Base-by-base conservation (phyloP, 2,329 filamentous ascomycete species). In the Microdochium bolleyi region DNA sequence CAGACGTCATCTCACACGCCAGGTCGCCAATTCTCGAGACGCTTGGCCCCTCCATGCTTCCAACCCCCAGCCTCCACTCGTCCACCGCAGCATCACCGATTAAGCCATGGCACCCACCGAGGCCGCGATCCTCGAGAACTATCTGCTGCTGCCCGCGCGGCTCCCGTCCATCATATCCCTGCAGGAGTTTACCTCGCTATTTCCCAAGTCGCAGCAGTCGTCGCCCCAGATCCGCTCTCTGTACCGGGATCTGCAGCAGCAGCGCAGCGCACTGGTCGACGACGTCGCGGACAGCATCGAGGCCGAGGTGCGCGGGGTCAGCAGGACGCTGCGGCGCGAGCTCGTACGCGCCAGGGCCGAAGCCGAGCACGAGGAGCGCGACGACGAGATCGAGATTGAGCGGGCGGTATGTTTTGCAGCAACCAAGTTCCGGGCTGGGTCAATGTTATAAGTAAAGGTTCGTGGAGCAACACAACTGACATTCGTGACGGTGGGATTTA, bases 191-290 rank as follows among this genome's bases (percentile, higher is more conserved):
- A 83, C 82, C 46, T 77, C 84, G 25, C 77, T 92, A 44, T 94
- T 95, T 63, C 89, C 90, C 11, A 80, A 78, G 50, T 69, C 80
- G 38, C 75, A 84, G 50, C 85, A 84, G 54, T 73, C 77, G 24
- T 85, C 84, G 49, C 80, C 87, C 0, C 83, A 86, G 53, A 77
- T 92, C 49, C 81, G 83, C 53, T 73, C 77, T 0, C 75, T 96
- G 4, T 95, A 95, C 65, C 83, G 87, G 49, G 88, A 94, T 65
- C 77, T 95, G 2, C 88, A 94, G 62, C 78, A 84, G 54, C 81
- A 91, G 64, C 83, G 90, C 52, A 83, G 85, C 56, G 76, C 78
- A 49, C 74, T 87, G 11, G 78, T 90, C 52, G 87, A 92, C 60
- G 67, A 73, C 3, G 84, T 95, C 14, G 76, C 82, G 62, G 67